Evolutionary conservation across 176 grass and related monocot species (phyloP), one percentile per base, ranked within the genome.

Genomic region (Musa schizocarpa): DNA sequence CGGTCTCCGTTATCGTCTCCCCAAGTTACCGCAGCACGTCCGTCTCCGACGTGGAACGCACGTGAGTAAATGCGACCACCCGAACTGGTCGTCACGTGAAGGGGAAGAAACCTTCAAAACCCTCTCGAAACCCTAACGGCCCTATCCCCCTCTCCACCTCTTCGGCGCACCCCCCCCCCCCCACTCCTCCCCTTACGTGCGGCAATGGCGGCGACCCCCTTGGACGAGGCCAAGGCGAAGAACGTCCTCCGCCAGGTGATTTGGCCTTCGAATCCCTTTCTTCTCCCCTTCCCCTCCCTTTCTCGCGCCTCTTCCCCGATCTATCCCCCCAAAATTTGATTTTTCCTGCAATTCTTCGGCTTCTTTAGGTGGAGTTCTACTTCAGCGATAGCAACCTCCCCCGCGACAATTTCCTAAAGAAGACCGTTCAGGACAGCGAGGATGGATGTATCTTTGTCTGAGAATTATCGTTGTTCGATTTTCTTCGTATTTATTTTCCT

Each of bases 351-450:
- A 11, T 53, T 54, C 20, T 3, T 53, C 1, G 1, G 14, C 58
- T 69, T 54, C 78, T 71, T 23, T 63, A 99, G 90, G 95, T 92
- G 53, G 95, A 99, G 71, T 99, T 99, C 65, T 99, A 99, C 70
- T 94, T 99, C 75, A 89, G 95, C 64, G 90, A 99, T 27, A 94
- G 91, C 81, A 99, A 99, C 78, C 83, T 99, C 3, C 88, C 95
- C 19, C 87, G 86, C 19, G 95, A 99, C 55, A 77, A 54, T 1
- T 99, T 94, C 78, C 80, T 99, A 69, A 82, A 69, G 68, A 82
- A 53, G 74, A 74, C 81, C 3, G 78, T 99, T 12, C 80, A 94
- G 73, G 86, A 94, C 74, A 94, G 78, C 48, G 80, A 89, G 51
- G 88, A 99, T 72, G 88, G 88, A 53, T 70, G 95, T 99, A 92